Conservation (phyloP, 2,329 filamentous ascomycete species). For the Fusarium fracticaudum region DNA sequence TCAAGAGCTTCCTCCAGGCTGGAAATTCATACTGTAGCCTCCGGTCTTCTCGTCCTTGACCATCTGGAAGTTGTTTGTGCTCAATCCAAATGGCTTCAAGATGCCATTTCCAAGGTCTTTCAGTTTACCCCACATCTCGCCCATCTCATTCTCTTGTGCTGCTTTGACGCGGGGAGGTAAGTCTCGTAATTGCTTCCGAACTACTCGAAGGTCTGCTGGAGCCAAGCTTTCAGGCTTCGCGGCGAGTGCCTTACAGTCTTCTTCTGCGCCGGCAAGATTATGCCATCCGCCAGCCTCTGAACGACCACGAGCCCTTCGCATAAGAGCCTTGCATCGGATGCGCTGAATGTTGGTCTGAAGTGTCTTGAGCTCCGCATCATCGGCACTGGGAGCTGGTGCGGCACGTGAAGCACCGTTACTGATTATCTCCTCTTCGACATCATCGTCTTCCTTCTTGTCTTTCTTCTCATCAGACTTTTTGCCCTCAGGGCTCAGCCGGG, state of each 20-base stretch:
- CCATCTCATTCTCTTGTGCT: slow-evolving; percentile 88
- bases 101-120: slow-evolving; percentile 93
- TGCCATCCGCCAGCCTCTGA: slow-evolving; percentile 81
- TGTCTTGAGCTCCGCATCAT: slow-evolving; percentile 28
- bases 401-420: slow-evolving; percentile 66
- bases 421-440: slow-evolving; percentile 66
- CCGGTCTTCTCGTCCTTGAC: slow-evolving; percentile 88
- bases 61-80: slow-evolving; percentile 95
- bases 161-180: slow-evolving; percentile 76
- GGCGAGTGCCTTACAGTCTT: slow-evolving; percentile 79
- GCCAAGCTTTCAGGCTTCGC: slow-evolving; percentile 64
- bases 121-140: slow-evolving; percentile 97
- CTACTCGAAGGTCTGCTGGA: slow-evolving; percentile 71
- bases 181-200: slow-evolving; percentile 70
- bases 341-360: slow-evolving; percentile 71
- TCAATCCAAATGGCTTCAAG: slow-evolving; percentile 90
- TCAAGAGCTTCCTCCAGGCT: slow-evolving; percentile 40
- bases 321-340: slow-evolving; percentile 83
- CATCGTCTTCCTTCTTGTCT: slow-evolving; percentile 49
- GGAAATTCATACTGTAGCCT: slow-evolving; percentile 93
- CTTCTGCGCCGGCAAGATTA: slow-evolving; percentile 77
- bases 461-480: slow-evolving; percentile 56
- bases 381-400: slow-evolving; percentile 48
- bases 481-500: slow-evolving; percentile 41
- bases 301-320: slow-evolving; percentile 79